phyloP scores from a whole-genome alignment of 2,329 filamentous ascomycete species.

The Aspergillus sp. region DNA sequence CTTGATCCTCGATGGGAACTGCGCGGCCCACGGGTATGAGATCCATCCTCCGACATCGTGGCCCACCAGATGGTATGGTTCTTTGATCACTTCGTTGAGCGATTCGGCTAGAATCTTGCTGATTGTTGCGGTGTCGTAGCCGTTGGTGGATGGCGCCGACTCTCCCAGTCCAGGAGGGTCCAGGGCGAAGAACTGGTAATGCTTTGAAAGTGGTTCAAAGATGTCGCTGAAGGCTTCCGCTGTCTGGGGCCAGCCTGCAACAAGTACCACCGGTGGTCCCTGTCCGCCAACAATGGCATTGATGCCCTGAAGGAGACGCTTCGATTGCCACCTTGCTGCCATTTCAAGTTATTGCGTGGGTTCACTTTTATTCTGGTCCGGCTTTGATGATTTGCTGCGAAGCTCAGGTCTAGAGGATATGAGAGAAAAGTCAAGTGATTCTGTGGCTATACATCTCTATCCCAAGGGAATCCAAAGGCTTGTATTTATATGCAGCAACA shows the following conservation, averaged over 20 bases:
- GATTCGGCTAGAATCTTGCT: constrained; percentile 24
- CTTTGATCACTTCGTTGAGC: constrained; percentile 8
- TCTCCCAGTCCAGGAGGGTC: constrained; percentile 26
- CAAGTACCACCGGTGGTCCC: constrained; percentile 22
- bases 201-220: constrained; percentile 22
- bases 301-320: constrained; percentile 22
- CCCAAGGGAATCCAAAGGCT: background rate
- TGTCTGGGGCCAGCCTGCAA: constrained; percentile 27
- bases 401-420: background rate
- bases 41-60: constrained; percentile 30
- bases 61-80: constrained; percentile 26
- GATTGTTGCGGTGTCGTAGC: constrained; percentile 23
- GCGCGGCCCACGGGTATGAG: constrained; percentile 24
- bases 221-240: constrained; percentile 25
- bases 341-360: background rate
- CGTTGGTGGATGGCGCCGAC: constrained; percentile 16
- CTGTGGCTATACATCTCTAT: background rate
- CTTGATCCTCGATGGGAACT: constrained; percentile 20
- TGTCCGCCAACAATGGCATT: constrained; percentile 24
- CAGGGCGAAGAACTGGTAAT: constrained; percentile 23
- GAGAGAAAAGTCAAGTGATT: background rate
- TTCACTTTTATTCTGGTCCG: background rate
- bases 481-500: background rate
- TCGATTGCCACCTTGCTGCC: constrained; percentile 18
- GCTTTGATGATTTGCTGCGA: background rate